Conservation (phyloP, 2,329 filamentous ascomycete species). For the Esteya vermicola region DNA sequence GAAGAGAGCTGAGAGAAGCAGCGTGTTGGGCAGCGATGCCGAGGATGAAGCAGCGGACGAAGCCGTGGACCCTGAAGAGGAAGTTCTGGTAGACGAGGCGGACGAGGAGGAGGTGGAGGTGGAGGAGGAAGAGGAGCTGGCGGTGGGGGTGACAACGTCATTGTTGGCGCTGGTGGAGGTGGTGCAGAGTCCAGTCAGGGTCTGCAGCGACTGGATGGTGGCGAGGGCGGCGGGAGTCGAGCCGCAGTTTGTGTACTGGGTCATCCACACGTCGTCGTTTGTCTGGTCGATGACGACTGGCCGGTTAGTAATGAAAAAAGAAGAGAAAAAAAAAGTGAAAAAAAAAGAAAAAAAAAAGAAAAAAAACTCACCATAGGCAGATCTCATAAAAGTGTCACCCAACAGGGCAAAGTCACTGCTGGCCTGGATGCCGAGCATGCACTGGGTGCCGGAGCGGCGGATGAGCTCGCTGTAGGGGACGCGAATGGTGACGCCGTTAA, state of each 20-base stretch:
- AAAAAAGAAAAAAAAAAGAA: neutral
- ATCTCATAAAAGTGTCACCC: constrained; percentile 44
- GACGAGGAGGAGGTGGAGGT: neutral
- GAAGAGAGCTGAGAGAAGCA: neutral
- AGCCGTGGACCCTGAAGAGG: neutral
- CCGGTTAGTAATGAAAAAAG: constrained; percentile 9
- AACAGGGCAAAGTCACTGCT: constrained; percentile 34
- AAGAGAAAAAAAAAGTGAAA: neutral
- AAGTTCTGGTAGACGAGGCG: neutral
- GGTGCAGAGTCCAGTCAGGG: constrained; percentile 8
- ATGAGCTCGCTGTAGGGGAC: constrained; percentile 37
- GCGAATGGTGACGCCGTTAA: constrained; percentile 29
- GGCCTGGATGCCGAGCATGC: constrained; percentile 34
- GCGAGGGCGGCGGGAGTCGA: constrained; percentile 24
- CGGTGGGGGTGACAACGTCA: neutral
- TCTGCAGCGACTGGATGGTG: constrained; percentile 4
- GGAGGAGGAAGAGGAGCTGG: neutral
- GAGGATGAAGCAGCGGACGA: neutral
- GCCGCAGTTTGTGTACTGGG: constrained; percentile 37
- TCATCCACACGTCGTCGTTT: constrained; percentile 30
- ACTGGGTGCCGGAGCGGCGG: constrained; percentile 21
- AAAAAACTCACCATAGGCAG: constrained; percentile 28
- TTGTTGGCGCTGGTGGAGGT: neutral
- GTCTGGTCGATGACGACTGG: constrained; percentile 36
- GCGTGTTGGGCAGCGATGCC: neutral